These are phyloP conservation scores for Yamadazyma oceani DNA, from an alignment of 1,139 yeast species.

Conservation along the genomic window DNA sequence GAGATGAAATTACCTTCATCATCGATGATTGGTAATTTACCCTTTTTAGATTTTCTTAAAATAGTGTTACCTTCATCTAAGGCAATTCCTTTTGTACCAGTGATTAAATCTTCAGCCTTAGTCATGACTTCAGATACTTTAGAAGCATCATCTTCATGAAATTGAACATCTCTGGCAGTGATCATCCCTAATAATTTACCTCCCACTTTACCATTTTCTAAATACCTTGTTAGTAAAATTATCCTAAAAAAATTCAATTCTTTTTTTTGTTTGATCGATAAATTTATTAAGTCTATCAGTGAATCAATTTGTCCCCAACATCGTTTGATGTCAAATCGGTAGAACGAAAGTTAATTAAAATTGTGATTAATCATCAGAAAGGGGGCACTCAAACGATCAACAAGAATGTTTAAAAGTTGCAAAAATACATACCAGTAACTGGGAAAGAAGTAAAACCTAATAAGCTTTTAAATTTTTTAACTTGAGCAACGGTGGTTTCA, in stretches of 20 bases:
- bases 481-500: conserved; percentile 73
- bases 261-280: conserved; percentile 31
- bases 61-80: conserved; percentile 86
- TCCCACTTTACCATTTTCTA: conserved; percentile 83
- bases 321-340: conserved; percentile 95
- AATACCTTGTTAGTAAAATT: conserved; percentile 20
- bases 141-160: conserved; percentile 71
- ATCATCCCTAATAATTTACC: conserved; percentile 93
- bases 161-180: conserved; percentile 96
- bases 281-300: conserved; percentile 18
- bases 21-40: conserved; percentile 94
- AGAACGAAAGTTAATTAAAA: conserved; percentile 96
- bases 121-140: conserved; percentile 85
- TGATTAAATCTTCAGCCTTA: conserved; percentile 72
- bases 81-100: conserved; percentile 80
- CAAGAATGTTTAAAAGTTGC: too few relatives aligned
- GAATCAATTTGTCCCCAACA: conserved; percentile 71
- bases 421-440: conserved; percentile 87
- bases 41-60: conserved; percentile 91
- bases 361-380: conserved; percentile 58
- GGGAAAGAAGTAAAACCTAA: conserved; percentile 98
- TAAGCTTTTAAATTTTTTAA: conserved; percentile 64
- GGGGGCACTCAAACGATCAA: too few relatives aligned
- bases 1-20: conserved; percentile 73
- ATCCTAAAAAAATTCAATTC: conserved; percentile 2